Evolutionary conservation across 176 grass and related monocot genomes (phyloP).

Genomic region (Lolium rigidum): DNA sequence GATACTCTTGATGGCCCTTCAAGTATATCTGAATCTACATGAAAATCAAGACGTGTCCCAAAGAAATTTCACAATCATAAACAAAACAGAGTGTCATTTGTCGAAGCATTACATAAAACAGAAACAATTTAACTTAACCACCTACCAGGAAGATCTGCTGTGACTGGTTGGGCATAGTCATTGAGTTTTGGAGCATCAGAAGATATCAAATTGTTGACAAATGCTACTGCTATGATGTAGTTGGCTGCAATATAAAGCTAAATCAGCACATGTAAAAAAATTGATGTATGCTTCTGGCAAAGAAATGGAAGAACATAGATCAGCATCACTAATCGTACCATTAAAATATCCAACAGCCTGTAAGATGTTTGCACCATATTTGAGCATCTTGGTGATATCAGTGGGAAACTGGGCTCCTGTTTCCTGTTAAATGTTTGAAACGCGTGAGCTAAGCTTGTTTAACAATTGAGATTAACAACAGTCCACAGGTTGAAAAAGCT

Average conservation of each 20-base stretch:
- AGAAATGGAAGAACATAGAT: constrained; percentile 27
- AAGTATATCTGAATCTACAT: constrained; percentile 83
- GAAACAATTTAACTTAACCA: constrained; percentile 11
- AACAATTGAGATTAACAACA: constrained; percentile 11
- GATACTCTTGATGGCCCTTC: constrained; percentile 94
- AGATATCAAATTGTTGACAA: constrained; percentile 51
- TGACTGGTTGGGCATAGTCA: constrained; percentile 60
- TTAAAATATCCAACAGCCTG: constrained; percentile 94
- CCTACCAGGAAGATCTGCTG: constrained; percentile 68
- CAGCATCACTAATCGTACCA: constrained; percentile 50
- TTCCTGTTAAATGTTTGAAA: constrained; percentile 63
- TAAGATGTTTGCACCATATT: constrained; percentile 96
- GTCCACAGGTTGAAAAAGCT: constrained; percentile 7
- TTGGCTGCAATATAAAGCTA: constrained; percentile 61
- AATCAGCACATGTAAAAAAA: constrained; percentile 32
- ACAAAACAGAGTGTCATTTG: background rate
- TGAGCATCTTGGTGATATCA: constrained; percentile 98
- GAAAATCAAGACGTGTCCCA: background rate
- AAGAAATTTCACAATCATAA: background rate
- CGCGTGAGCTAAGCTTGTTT: constrained; percentile 6
- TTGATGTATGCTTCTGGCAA: background rate
- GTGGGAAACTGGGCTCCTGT: constrained; percentile 83
- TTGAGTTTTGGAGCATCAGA: constrained; percentile 54
- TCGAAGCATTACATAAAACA: constrained; percentile 1
- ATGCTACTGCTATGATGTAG: constrained; percentile 84